Evolutionary conservation across 257 asterid species (phyloP), one percentile per base, ranked within the genome.

Genomic region (Anisodus acutangulus): DNA sequence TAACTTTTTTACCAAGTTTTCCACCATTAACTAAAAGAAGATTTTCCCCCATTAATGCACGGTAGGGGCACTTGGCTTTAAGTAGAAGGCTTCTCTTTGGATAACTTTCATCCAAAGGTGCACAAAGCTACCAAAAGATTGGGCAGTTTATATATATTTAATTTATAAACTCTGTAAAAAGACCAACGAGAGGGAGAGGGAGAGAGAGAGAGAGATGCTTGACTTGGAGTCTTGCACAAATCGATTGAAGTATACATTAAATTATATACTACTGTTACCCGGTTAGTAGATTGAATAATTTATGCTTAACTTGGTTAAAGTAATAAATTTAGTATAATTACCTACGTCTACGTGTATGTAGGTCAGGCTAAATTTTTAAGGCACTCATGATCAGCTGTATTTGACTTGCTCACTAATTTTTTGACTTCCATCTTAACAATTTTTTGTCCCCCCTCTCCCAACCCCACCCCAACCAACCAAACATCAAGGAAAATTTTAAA

Each of bases 21-120:
- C 4, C 4, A 66, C n/a, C 19, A 31, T 66, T 31, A 31, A 66
- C 11, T 31, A 12, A 66, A 66, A 35, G 72, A 15, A 12, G 45
- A 31, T 11, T 0, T 31, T 39, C 12, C 16, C 45, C 31, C 13
- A 39, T 16, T 69, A 74, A 49, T 74, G 80, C 13, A 72, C 47
- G 80, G 53, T 35, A 74, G 60, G 19, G 80, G 62, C 19, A 49
- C 13, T 49, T 74, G 11, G 22, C 81, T 55, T 78, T 31, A 78
- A 31, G 82, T 9, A 31, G 82, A 78, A 78, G 82, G 9, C 72
- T 66, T 8, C 64, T 55, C 26, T 76, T 51, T 76, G 26, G 78
- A 62, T 59, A 41, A 81, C 84, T 81, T 81, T 16, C 19, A 62
- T 62, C 59, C 45, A 81, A 62, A 81, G 84, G 13, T 62, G 45